Percentiles rank a stretch among this genome's conserved stretches.
Evolutionary conservation across 192 early-diverging fungal species (phyloP).

Genomic region (Jimgerdemannia flammicorona): DNA sequence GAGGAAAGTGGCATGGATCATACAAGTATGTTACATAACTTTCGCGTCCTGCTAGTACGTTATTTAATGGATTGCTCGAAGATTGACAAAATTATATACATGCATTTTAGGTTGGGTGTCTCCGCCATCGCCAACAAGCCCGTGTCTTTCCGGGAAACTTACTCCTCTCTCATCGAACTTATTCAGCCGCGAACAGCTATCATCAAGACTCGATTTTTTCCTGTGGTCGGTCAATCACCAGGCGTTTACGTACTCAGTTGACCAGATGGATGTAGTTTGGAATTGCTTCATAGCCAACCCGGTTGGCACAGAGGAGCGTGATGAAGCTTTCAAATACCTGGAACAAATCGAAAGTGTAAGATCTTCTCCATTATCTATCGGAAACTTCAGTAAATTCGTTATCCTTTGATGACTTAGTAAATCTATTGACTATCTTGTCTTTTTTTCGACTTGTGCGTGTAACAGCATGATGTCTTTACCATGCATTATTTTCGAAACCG

Average conservation of each 20-base stretch:
- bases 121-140: no score
- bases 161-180: background rate
- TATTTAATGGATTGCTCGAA: no score
- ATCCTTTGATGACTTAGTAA: background rate
- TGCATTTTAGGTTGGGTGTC: no score
- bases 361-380: background rate
- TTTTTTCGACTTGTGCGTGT: slow-evolving; percentile 5
- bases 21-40: background rate
- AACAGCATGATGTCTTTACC: slow-evolving; percentile 27
- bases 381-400: background rate
- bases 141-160: no score
- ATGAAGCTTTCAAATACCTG: slow-evolving; percentile 37
- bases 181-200: slow-evolving; percentile 16
- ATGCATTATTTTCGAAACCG: slow-evolving; percentile 33
- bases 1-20: slow-evolving; percentile 15
- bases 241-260: slow-evolving; percentile 18
- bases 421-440: background rate
- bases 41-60: background rate
- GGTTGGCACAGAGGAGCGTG: slow-evolving; percentile 34
- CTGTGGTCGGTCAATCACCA: slow-evolving; percentile 16
- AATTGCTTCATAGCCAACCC: slow-evolving; percentile 37
- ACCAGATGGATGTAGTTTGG: slow-evolving; percentile 39
- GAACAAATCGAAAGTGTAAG: slow-evolving; percentile 8
- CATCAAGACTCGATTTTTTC: slow-evolving; percentile 12
- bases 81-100: no score